These are phyloP conservation scores for Fulvia fulva DNA, from an alignment of 2,329 filamentous ascomycete genomes.

Conservation along the genomic window DNA sequence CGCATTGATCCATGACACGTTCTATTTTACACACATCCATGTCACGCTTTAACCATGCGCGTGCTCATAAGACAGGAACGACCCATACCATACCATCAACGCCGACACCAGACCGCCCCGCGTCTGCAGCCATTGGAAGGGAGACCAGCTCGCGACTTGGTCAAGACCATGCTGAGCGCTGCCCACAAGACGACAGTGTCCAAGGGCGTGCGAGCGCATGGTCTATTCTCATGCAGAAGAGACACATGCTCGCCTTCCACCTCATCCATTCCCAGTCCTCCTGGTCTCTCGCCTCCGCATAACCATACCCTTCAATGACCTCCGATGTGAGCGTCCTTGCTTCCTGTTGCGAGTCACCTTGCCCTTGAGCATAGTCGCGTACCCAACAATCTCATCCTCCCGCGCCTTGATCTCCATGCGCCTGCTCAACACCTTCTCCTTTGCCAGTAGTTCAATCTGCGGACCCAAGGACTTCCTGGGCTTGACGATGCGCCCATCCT, in stretches of 20 bases:
- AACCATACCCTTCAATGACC: background rate
- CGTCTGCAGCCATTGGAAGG: too few relatives aligned
- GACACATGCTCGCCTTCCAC: background rate
- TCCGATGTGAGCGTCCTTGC: background rate
- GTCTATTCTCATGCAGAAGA: too few relatives aligned
- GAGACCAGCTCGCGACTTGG: too few relatives aligned
- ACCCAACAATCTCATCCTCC: background rate
- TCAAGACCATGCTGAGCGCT: too few relatives aligned
- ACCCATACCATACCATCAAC: too few relatives aligned
- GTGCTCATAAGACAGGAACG: too few relatives aligned
- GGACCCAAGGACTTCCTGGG: background rate
- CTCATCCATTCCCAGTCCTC: background rate
- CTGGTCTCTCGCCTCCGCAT: background rate
- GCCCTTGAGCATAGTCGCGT: background rate
- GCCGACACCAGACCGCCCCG: too few relatives aligned
- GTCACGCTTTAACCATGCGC: background rate
- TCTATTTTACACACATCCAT: too few relatives aligned
- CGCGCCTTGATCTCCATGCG: background rate
- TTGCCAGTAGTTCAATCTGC: background rate
- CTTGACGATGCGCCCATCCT: background rate
- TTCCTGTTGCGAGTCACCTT: background rate
- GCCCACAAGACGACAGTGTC: too few relatives aligned
- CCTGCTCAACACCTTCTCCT: background rate
- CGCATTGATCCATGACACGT: too few relatives aligned
- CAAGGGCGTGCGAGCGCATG: too few relatives aligned